A percentile compares a stretch with the other conserved stretches of the same genome.
phyloP scores from a whole-genome alignment of 1,284 basidiomycete genomes.

The Sporisorium graminicola region DNA sequence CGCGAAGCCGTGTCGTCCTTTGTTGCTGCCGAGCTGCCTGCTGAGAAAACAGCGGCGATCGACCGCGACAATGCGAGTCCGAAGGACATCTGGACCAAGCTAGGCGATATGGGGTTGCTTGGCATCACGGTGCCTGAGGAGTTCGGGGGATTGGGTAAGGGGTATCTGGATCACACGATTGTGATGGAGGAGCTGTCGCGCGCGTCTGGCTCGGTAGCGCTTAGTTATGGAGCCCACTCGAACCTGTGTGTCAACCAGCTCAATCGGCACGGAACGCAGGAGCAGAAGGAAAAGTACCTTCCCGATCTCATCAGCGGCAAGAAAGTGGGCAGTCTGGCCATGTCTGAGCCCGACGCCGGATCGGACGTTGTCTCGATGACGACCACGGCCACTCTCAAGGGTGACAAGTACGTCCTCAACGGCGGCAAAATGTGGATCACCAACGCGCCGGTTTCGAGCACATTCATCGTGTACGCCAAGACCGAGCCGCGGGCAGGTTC shows the following conservation, averaged over 20 bases:
- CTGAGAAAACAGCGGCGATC: conserved; percentile 46
- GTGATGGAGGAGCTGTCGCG: conserved; percentile 77
- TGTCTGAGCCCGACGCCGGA: conserved; percentile 91
- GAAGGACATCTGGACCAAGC: conserved; percentile 58
- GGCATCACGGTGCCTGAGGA: conserved; percentile 62
- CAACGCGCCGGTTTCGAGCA: conserved; percentile 89
- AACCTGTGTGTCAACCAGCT: conserved; percentile 75
- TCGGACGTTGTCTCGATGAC: conserved; percentile 94
- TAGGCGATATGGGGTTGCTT: conserved; percentile 62
- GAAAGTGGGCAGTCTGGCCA: conserved; percentile 90
- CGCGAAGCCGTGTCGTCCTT: conserved; percentile 53
- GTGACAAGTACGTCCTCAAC: conserved; percentile 82
- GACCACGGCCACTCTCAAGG: conserved; percentile 80
- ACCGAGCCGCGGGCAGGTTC: conserved; percentile 81
- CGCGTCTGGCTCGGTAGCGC: conserved; percentile 88
- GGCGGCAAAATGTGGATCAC: conserved; percentile 98
- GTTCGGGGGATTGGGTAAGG: conserved; percentile 56
- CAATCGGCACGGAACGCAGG: conserved; percentile 85
- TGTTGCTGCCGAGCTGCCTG: conserved; percentile 43
- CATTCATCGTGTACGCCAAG: conserved; percentile 93
- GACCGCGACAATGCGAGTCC: conserved; percentile 54
- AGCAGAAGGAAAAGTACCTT: conserved; percentile 88
- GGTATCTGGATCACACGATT: conserved; percentile 62
- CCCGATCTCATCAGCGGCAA: conserved; percentile 83
- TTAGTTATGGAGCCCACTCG: conserved; percentile 89